These are phyloP conservation scores for Xylariaceae sp. DNA, from an alignment of 2,329 filamentous ascomycete species.

Conservation along the genomic window DNA sequence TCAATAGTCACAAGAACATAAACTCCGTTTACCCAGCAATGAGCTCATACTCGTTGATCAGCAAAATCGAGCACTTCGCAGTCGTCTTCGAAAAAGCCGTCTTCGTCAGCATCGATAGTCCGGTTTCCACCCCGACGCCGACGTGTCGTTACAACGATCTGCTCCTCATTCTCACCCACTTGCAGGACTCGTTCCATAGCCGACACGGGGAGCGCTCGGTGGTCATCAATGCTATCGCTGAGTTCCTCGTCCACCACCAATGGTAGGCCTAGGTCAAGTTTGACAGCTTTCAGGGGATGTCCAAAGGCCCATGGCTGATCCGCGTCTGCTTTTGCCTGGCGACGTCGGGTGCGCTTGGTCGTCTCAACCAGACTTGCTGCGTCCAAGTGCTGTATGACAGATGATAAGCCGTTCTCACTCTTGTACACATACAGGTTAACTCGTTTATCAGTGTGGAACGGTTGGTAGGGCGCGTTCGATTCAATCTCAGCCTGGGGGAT, in stretches of 20 bases:
- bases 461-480: constrained; percentile 90
- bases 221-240: constrained; percentile 46
- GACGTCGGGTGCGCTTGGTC: constrained; percentile 35
- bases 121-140: constrained; percentile 57
- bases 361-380: constrained; percentile 40
- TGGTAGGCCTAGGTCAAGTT: constrained; percentile 49
- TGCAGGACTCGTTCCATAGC: constrained; percentile 60
- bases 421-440: constrained; percentile 70
- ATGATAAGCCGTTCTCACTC: constrained; percentile 28
- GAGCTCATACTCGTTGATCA: constrained; percentile 55
- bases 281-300: constrained; percentile 45
- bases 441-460: constrained; percentile 86
- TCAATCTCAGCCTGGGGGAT: constrained; percentile 83
- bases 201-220: constrained; percentile 55
- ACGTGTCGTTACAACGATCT: constrained; percentile 78
- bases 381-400: constrained; percentile 38
- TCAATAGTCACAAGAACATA: constrained; percentile 9
- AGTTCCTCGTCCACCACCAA: constrained; percentile 48
- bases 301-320: constrained; percentile 54
- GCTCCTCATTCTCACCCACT: constrained; percentile 59
- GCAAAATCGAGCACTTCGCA: constrained; percentile 89
- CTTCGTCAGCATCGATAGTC: constrained; percentile 51
- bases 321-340: constrained; percentile 12
- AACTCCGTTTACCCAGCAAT: constrained; percentile 5
- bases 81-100: constrained; percentile 87